These are phyloP conservation scores for Selaginella tamariscina DNA, from an alignment of 75 land plant genomes.

Conservation along the genomic window DNA sequence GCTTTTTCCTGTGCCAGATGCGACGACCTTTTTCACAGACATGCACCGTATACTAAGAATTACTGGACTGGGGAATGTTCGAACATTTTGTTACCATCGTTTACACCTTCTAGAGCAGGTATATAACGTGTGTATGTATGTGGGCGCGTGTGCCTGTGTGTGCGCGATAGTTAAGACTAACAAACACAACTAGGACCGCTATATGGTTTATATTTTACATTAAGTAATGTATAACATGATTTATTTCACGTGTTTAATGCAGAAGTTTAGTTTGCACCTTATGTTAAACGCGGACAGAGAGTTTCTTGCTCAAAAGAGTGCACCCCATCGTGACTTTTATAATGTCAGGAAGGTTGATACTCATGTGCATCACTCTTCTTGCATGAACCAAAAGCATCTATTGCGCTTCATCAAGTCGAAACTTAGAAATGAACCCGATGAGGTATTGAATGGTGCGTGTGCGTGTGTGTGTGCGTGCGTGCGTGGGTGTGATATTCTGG, in stretches of 20 bases:
- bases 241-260: slow-evolving; percentile 18
- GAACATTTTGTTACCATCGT: slow-evolving; percentile 82
- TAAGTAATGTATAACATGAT: not conserved
- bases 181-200: too few relatives aligned
- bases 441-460: too few relatives aligned
- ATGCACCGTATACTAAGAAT: slow-evolving; percentile 74
- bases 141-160: too few relatives aligned
- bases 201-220: too few relatives aligned
- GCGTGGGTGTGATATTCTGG: too few relatives aligned
- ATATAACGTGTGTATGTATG: not conserved
- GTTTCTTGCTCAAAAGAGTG: slow-evolving; percentile 95
- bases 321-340: slow-evolving; percentile 94
- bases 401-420: slow-evolving; percentile 90
- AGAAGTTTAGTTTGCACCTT: slow-evolving; percentile 95
- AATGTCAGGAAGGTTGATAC: slow-evolving; percentile 98
- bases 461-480: too few relatives aligned
- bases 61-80: slow-evolving; percentile 68
- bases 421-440: slow-evolving; percentile 89
- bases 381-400: slow-evolving; percentile 99
- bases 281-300: slow-evolving; percentile 97
- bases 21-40: slow-evolving; percentile 92
- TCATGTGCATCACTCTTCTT: slow-evolving; percentile 96
- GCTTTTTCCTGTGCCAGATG: slow-evolving; percentile 74
- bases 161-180: too few relatives aligned
- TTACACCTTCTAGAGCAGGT: slow-evolving; percentile 80